Evolutionary conservation across 2,329 filamentous ascomycete species (phyloP), one percentile per base, ranked within the genome.

Genomic region (Cercospora beticola): DNA sequence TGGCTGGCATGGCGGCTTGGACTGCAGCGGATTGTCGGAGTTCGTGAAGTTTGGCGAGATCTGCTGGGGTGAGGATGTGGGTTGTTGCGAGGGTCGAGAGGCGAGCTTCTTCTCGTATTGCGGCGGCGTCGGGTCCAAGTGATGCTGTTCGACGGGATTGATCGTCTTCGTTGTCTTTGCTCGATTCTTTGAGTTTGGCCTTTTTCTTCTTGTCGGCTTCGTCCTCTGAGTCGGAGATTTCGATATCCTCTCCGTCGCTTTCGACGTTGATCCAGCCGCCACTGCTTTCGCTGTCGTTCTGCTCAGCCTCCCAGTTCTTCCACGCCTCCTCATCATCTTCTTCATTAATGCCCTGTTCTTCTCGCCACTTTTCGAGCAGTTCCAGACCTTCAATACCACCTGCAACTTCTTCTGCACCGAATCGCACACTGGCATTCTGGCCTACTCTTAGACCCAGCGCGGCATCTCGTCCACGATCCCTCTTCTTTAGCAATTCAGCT

Each of bases 241-340:
- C 84, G 74, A 92, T 95, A 63, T 90, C 90, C 63, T 91, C 92
- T 28, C 88, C 90, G 71, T 97, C 92, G 71, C 89, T 91, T 70
- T 91, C 86, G 36, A 98, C 94, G 74, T 96, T 89, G 78, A 98
- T 94, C 95, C 95, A 98, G 18, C 93, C 94, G 14, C 90, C 93
- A 16, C 92, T 94, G 73, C 92, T 91, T 70, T 89, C 88, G 68
- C 85, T 88, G 69, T 86, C 85, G 64, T 84, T 84, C 57, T 83
- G 86, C 65, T 90, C 86, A 21, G 90, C 84, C 36, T 89, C 87
- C 86, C 87, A 89, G 59, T 84, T 83, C 70, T 82, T 82, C 78
- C 85, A 87, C 62, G 84, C 83, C 69, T 83, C 85, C 33, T 84
- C 86, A 46, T 87, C 86, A 49, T 87, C 87, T 30, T 86, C 87